Evolutionary conservation across 495 filamentous ascomycete genomes (phyloP).

Genomic region (Penicillium roqueforti): DNA sequence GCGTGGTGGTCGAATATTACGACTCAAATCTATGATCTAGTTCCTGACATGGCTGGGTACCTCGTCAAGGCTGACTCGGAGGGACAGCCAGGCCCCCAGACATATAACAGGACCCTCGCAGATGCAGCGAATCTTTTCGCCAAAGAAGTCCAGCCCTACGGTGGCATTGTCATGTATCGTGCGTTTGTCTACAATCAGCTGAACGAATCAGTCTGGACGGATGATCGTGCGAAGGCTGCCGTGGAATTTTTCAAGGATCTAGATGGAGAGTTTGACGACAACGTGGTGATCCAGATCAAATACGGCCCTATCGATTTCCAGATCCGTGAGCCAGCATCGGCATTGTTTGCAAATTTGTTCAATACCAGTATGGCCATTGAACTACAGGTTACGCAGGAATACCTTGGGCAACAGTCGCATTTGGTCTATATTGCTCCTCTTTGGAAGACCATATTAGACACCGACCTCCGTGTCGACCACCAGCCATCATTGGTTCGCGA

Average conservation of each 20-base stretch:
- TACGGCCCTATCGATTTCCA: constrained; percentile 75
- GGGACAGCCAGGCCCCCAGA: constrained; percentile 65
- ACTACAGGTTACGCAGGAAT: constrained; percentile 64
- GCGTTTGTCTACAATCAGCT: constrained; percentile 68
- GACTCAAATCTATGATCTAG: constrained; percentile 50
- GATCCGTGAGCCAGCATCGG: constrained; percentile 65
- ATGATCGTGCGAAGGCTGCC: constrained; percentile 65
- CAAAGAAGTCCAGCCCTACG: constrained; percentile 52
- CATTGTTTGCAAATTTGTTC: constrained; percentile 60
- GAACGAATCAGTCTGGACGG: constrained; percentile 56
- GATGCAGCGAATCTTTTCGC: constrained; percentile 71
- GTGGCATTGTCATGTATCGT: constrained; percentile 68
- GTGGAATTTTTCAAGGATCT: constrained; percentile 62
- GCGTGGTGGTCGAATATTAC: constrained; percentile 60
- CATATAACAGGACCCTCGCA: constrained; percentile 65
- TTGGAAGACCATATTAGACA: constrained; percentile 64
- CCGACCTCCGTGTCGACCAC: constrained; percentile 59
- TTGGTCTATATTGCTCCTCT: constrained; percentile 62
- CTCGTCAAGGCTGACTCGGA: constrained; percentile 73
- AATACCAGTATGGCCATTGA: constrained; percentile 60
- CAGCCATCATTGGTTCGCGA: constrained; percentile 50
- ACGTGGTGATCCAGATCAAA: constrained; percentile 70
- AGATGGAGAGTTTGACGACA: constrained; percentile 63
- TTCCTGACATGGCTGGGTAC: constrained; percentile 67
- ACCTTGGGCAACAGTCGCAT: constrained; percentile 68